Base-by-base conservation (phyloP, 164 flowering plant species). In the Saururus chinensis region DNA sequence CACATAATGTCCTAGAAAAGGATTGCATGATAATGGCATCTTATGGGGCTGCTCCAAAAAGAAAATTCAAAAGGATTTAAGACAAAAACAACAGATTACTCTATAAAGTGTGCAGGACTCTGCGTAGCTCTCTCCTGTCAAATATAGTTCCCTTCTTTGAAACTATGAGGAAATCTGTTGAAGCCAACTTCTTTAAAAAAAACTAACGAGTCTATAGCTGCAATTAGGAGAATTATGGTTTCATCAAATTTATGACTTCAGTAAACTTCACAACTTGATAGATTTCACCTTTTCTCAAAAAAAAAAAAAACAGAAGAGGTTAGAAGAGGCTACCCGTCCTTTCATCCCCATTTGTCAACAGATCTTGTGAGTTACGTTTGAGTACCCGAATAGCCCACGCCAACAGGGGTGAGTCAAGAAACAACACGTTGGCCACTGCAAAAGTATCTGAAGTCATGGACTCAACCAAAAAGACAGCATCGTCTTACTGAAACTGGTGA, bases 71-170 rank as follows among this genome's bases (percentile, higher is more conserved):
- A 30, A 30, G 37, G 37, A 30, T 30, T 30, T 30, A 6, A 30
- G 37, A 2, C 37, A 2, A 30, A 2, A 56, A 17, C 26, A 21
- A 56, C 22, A 56, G 25, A 26, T 56, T 24, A 21, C 35, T 7
- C 19, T 25, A 30, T 30, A n/a, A n/a, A 2, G 37, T 30, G 9
- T 7, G 23, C 35, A 26, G 23, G 37, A n/a, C n/a, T 95, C 97
- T 73, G 79, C 95, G 79, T 88, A 90, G 71, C 97, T 90, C 73
- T 90, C 97, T 68, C 97, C 97, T 1, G 80, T 66, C 23, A 90
- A 71, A 60, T 80, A 88, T 56, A 90, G 83, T 40, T 87, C 95
- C 57, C 86, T 80, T 64, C 82, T 90, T 74, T 80, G 80, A 63
- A 81, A 90, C 52, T n/a, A n/a, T 83, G 83, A 20, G 97, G 89